Evolutionary conservation across 148 eudicot species (phyloP), one percentile per base, ranked within the genome.

Genomic region (Tetragonia tetragonoides): DNA sequence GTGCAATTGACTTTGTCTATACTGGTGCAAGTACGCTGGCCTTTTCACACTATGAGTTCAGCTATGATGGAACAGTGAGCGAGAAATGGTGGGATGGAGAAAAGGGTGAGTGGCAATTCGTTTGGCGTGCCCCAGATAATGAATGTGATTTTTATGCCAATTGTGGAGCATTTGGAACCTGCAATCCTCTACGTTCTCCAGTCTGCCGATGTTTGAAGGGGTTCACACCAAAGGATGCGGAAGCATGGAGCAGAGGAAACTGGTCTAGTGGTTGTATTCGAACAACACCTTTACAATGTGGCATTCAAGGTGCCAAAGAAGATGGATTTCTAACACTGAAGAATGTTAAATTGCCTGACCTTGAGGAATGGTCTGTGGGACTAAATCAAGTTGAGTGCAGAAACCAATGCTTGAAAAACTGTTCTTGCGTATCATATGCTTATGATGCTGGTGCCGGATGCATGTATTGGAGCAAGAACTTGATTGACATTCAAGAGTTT

Each of bases 381-480:
- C 16, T 82, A 34, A 82, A 79, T 64, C 75, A 74, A 46, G 66
- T 34, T 65, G 79, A 82, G 21, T 82, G 85, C 56, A 68, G 67
- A 78, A 82, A 68, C 60, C 81, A 82, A 40, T 82, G 85, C 54
- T 54, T 78, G 62, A 65, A n/a, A 12, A 82, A 82, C 44, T 82
- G 85, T 49, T 82, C 81, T 14, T 82, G 85, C 75, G 42, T 82
- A n/a, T 81, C 78, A 24, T 82, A 82, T 82, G 78, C 85, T 39
- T 82, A 82, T 63, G 81, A 82, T 62, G 66, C 78, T 2, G 85
- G 85, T n/a, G 81, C 85, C 62, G 85, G 85, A 41, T 82, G 85
- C 54, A 78, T 82, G 85, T 78, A 78, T 71, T 82, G 85, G 85
- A 82, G 79, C 54, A 82, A 17, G 34, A 75, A 82, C 34, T 70